Evolutionary conservation across 768 basidiomycete species (phyloP), one percentile per base, ranked within the genome.

Genomic region (Leucocoprinus sp.): DNA sequence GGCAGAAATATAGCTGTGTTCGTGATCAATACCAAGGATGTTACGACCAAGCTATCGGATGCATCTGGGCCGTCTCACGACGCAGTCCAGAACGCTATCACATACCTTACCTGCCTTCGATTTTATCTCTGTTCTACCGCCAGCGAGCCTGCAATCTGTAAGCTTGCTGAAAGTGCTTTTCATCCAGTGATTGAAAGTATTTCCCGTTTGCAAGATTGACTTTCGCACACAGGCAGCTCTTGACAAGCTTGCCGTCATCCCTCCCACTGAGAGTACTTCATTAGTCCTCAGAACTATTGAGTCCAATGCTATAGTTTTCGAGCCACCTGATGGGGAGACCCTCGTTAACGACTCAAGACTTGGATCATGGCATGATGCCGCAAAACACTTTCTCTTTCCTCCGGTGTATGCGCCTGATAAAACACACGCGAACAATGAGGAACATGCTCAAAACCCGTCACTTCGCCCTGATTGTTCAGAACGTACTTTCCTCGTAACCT

Each of bases 401-500:
- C 73, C 84, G 31, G 80, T 83, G 14, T 95, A 88, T 65, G 65
- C 75, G 12, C 76, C 82, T 6, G 61, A 71, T 17, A 59, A 61
- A 33, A 64, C 68, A 21, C 45, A 54, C 8, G 55, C 64, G 4
- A 43, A 54, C 11, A 72, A 75, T 27, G 67, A 72, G 31, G 65
- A 72, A 26, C 75, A 71, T 46, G 65, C 72, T 9, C 78, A 79
- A 54, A 70, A 83, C 48, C 81, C 85, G 11, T 69, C 81, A 3
- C 68, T 95, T 24, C 89, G 85, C 33, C 96, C 96, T 9, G 92
- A 96, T 55, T 60, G 86, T 18, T 68, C 84, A 2, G 95, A 97
- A 49, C 82, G 84, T 57, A 98, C 93, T 18, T 97, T 76, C 76
- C 79, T 98, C 44, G 82, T 97, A 46, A 95, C 89, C 7, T 93